phyloP scores from a whole-genome alignment of 352 stramenopile species.

The Globisporangium radiosum region DNA sequence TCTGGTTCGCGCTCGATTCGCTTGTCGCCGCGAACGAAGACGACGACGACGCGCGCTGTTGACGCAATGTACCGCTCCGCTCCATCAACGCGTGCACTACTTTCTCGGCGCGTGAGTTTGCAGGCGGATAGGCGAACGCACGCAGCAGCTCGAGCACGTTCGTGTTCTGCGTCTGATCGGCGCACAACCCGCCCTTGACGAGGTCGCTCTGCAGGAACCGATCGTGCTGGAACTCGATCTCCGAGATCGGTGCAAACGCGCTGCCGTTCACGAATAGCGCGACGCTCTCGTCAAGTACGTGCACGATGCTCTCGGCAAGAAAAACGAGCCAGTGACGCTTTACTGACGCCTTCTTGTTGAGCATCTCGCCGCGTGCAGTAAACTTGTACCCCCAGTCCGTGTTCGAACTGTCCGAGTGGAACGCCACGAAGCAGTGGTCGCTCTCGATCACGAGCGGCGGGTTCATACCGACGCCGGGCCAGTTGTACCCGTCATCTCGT shows the following conservation, averaged over 20 bases:
- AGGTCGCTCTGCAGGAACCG: constrained; percentile 59
- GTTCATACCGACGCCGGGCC: constrained; percentile 59
- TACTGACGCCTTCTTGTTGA: constrained; percentile 46
- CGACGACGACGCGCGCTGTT: constrained; percentile 20
- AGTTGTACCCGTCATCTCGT: constrained; percentile 69
- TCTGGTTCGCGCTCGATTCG: constrained; percentile 24
- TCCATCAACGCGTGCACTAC: constrained; percentile 37
- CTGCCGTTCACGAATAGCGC: constrained; percentile 45
- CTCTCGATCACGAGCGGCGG: constrained; percentile 70
- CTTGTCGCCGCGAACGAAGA: constrained; percentile 25
- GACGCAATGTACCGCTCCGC: constrained; percentile 15
- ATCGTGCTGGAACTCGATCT: constrained; percentile 44
- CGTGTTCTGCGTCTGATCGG: constrained; percentile 40
- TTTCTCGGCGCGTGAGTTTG: constrained; percentile 33
- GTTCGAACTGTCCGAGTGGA: constrained; percentile 81
- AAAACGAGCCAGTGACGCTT: constrained; percentile 62
- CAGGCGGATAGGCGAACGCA: constrained; percentile 37
- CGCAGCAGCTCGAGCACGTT: constrained; percentile 53
- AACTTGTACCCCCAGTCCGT: constrained; percentile 82
- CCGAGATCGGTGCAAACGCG: constrained; percentile 36
- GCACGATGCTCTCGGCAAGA: constrained; percentile 34
- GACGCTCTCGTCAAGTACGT: constrained; percentile 44
- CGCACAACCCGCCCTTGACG: constrained; percentile 49
- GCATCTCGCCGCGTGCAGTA: constrained; percentile 54
- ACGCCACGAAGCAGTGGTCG: constrained; percentile 77